Evolutionary conservation across 1,284 basidiomycete genomes (phyloP).

Genomic region (Trametes sp.): DNA sequence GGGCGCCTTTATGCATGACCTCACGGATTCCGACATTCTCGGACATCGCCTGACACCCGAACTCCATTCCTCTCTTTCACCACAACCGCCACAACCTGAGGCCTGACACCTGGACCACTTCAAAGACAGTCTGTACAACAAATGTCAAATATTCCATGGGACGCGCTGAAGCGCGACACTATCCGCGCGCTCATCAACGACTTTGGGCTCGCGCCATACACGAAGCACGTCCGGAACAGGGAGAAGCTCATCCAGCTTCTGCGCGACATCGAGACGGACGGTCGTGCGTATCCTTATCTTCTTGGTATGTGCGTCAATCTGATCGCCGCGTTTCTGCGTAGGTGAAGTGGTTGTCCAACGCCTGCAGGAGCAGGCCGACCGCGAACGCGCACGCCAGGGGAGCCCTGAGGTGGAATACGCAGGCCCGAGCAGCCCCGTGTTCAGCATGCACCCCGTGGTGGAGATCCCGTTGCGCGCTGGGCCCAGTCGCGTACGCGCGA

Average conservation of each 20-base stretch:
- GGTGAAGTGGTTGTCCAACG: slow-evolving; percentile 21
- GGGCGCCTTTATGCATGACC: neutral
- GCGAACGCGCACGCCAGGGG: slow-evolving; percentile 11
- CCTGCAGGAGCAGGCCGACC: slow-evolving; percentile 11
- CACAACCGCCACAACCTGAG: neutral
- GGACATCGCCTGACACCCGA: neutral
- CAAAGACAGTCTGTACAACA: neutral
- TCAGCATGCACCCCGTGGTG: slow-evolving; percentile 10
- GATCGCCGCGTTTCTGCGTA: neutral
- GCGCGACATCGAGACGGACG: slow-evolving; percentile 27
- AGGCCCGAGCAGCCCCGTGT: neutral
- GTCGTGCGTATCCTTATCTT: slow-evolving; percentile 17
- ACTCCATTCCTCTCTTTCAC: neutral
- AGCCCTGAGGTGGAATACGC: slow-evolving; percentile 22
- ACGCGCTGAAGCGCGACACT: slow-evolving; percentile 36
- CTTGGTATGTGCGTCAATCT: neutral
- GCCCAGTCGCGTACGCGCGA: neutral
- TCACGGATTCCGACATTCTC: neutral
- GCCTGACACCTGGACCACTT: neutral
- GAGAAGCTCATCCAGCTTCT: slow-evolving; percentile 24
- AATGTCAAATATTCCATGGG: slow-evolving; percentile 37
- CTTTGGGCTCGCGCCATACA: slow-evolving; percentile 31
- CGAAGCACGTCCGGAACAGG: slow-evolving; percentile 1
- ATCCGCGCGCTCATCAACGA: slow-evolving; percentile 38
- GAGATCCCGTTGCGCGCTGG: slow-evolving; percentile 10